A percentile compares a stretch with the other conserved stretches of the same genome.
These are phyloP conservation scores for Nadsonia starkeyi-henricii DNA, from an alignment of 1,139 yeast genomes.

Conservation along the genomic window DNA sequence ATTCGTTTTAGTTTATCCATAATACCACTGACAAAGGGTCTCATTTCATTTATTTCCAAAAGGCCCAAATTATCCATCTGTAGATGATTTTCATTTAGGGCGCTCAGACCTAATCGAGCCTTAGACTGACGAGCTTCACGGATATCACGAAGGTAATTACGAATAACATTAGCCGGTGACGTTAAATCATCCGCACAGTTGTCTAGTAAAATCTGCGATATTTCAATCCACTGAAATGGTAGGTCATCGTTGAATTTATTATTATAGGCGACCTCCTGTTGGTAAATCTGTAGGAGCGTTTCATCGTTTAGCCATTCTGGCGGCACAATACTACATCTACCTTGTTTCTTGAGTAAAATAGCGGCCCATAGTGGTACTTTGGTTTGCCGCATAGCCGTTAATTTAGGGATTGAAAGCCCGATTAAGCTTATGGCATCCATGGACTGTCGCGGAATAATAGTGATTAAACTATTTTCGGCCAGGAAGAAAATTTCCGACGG, in stretches of 20 bases:
- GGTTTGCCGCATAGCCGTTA: constrained; percentile 56
- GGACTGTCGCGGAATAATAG: constrained; percentile 62
- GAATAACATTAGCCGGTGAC: constrained; percentile 48
- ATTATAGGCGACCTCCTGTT: constrained; percentile 48
- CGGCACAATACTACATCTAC: constrained; percentile 70
- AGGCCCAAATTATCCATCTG: constrained; percentile 72
- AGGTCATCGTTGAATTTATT: constrained; percentile 46
- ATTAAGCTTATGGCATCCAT: constrained; percentile 50
- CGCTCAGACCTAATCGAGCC: constrained; percentile 62
- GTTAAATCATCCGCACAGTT: constrained; percentile 62
- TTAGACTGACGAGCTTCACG: constrained; percentile 74
- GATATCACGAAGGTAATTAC: constrained; percentile 66
- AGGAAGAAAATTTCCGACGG: constrained; percentile 73
- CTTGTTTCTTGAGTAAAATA: constrained; percentile 64
- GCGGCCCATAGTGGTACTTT: constrained; percentile 85
- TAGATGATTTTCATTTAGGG: constrained; percentile 70
- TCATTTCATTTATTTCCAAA: constrained; percentile 73
- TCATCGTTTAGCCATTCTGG: constrained; percentile 72
- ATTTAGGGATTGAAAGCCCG: constrained; percentile 38
- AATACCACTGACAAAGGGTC: constrained; percentile 66
- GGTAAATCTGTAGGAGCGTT: constrained; percentile 45
- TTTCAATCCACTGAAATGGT: constrained; percentile 83
- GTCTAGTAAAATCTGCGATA: constrained; percentile 52
- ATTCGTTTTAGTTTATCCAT: constrained; percentile 62
- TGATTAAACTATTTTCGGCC: constrained; percentile 66